These are phyloP conservation scores for Scedosporium aurantiacum DNA, from an alignment of 2,329 filamentous ascomycete species.

Conservation along the genomic window DNA sequence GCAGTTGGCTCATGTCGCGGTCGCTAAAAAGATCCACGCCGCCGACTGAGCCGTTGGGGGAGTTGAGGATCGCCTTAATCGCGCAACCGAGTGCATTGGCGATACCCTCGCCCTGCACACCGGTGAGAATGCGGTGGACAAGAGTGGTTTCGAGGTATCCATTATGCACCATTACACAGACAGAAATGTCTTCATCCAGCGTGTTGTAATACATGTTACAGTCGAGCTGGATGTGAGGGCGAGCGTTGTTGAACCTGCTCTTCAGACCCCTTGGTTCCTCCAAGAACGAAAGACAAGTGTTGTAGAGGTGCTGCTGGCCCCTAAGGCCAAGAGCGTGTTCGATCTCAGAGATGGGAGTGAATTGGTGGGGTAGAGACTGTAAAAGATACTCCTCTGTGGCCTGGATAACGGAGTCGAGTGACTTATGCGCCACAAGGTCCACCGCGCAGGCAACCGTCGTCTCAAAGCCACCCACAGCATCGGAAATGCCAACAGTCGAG, in stretches of 20 bases:
- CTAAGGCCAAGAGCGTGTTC: constrained; percentile 33
- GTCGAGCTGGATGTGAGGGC: constrained; percentile 19
- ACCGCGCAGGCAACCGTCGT: constrained; percentile 23
- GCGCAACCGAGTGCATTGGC: constrained; percentile 42
- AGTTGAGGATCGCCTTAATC: constrained; percentile 32
- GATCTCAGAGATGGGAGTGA: constrained; percentile 33
- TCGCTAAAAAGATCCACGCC: constrained; percentile 43
- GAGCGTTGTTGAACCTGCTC: constrained; percentile 20
- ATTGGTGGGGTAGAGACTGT: constrained; percentile 27
- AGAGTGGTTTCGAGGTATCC: constrained; percentile 32
- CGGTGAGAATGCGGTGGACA: constrained; percentile 30
- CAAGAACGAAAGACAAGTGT: constrained; percentile 38
- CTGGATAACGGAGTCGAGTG: constrained; percentile 21
- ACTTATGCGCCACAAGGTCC: constrained; percentile 20
- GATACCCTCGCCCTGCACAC: constrained; percentile 34
- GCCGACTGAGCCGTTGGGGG: constrained; percentile 28
- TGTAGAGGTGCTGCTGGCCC: constrained; percentile 32
- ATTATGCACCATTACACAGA: constrained; percentile 30
- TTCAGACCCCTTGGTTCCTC: constrained; percentile 25
- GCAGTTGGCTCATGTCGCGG: constrained; percentile 41
- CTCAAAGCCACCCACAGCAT: constrained; percentile 36
- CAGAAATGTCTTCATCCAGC: constrained; percentile 34
- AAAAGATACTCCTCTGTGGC: constrained; percentile 20
- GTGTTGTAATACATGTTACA: constrained; percentile 27
- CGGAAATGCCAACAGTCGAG: constrained; percentile 26